phyloP scores from a whole-genome alignment of 805 yeast genomes.

The Phaffomyces opuntiae region DNA sequence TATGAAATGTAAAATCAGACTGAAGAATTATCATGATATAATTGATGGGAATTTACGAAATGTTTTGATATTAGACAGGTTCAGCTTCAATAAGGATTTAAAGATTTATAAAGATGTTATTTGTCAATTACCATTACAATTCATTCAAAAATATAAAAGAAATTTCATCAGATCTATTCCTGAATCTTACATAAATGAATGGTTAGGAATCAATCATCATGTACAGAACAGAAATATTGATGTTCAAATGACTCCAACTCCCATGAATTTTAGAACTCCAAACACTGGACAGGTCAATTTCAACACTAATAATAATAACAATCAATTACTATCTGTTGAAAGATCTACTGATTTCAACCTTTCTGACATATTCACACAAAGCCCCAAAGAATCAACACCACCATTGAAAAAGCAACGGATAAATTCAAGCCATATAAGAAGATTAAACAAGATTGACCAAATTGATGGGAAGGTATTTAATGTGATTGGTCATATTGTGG shows the following conservation, averaged over 20 bases:
- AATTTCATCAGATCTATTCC: not conserved
- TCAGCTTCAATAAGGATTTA: not conserved
- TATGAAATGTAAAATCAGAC: conserved; percentile 4
- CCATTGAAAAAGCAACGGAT: not conserved
- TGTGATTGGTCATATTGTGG: conserved; percentile 12
- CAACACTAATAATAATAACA: not conserved
- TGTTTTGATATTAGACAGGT: not conserved
- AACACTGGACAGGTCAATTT: not conserved
- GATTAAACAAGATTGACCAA: conserved; percentile 12
- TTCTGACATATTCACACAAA: not conserved
- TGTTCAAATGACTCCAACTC: too few species aligned
- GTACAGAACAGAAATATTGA: not conserved
- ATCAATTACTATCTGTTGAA: not conserved
- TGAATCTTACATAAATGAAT: not conserved
- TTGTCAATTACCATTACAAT: conserved; percentile 3
- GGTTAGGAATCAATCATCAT: not conserved
- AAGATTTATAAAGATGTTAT: conserved; percentile 5
- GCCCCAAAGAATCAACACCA: not conserved
- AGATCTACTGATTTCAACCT: not conserved
- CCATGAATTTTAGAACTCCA: not conserved
- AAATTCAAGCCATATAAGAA: not conserved
- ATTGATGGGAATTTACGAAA: conserved; percentile 7
- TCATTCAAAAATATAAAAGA: not conserved
- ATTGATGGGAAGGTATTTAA: conserved; percentile 15
- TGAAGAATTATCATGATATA: conserved; percentile 3